phyloP scores from a whole-genome alignment of 2,329 filamentous ascomycete species.

The Neocatenulostroma microsporum region DNA sequence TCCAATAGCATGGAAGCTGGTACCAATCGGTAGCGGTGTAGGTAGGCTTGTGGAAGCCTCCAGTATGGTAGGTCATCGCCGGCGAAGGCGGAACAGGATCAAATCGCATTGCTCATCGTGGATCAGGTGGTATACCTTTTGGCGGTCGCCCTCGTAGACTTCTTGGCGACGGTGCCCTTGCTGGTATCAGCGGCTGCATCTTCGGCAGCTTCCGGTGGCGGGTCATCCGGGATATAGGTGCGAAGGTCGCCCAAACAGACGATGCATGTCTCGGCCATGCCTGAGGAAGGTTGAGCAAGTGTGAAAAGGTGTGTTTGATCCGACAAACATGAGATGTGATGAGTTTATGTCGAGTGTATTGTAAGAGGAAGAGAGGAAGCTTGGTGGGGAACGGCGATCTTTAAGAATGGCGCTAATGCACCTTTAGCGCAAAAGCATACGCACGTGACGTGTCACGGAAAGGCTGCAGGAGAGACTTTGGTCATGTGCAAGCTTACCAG shows the following conservation, averaged over 20 bases:
- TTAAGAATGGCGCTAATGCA: no score
- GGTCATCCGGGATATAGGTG: constrained; percentile 47
- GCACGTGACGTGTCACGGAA: no score
- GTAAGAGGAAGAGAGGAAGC: no score
- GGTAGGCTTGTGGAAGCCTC: constrained; percentile 20
- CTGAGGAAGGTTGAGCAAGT: no score
- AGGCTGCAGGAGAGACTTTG: no score
- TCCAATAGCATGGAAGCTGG: constrained; percentile 30
- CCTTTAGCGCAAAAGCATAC: no score
- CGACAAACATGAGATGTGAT: no score
- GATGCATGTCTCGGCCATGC: constrained; percentile 62
- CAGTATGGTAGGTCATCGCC: constrained; percentile 21
- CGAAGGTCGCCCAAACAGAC: constrained; percentile 64
- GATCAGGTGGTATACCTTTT: constrained; percentile 28
- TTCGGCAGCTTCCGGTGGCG: constrained; percentile 32
- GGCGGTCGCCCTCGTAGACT: constrained; percentile 15
- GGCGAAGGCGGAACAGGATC: constrained; percentile 11
- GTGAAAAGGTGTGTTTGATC: no score
- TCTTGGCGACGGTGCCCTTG: constrained; percentile 21
- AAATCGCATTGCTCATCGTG: constrained; percentile 15
- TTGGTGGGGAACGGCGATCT: no score
- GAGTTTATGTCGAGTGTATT: no score
- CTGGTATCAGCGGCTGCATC: constrained; percentile 16
- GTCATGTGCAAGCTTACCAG: no score
- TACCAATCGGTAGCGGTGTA: constrained; percentile 18